These are phyloP conservation scores for Mimosa pudica DNA, from an alignment of 306 rosid genomes.

Conservation along the genomic window DNA sequence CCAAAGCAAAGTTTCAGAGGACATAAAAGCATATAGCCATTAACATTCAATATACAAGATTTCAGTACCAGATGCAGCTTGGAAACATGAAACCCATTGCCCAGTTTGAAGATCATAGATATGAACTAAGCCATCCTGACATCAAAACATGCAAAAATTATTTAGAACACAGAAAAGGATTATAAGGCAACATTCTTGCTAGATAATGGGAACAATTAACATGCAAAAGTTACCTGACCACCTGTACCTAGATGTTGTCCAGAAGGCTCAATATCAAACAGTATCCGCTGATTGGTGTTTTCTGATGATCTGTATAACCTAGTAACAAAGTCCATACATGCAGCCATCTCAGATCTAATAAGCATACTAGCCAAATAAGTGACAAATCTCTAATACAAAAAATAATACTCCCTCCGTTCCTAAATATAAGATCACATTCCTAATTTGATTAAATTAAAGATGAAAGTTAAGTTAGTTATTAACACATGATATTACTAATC, in stretches of 20 bases:
- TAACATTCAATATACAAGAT: conserved; percentile 28
- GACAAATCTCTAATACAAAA: conserved; percentile 8
- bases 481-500: no score
- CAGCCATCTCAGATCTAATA: conserved; percentile 31
- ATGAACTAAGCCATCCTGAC: conserved; percentile 88
- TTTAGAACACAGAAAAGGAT: conserved; percentile 5
- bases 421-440: no score
- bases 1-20: conserved; percentile 27
- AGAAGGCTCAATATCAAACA: conserved; percentile 86
- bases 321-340: conserved; percentile 33
- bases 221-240: conserved; percentile 74
- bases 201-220: conserved; percentile 29
- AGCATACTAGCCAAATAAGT: conserved; percentile 17
- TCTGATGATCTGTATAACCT: conserved; percentile 90
- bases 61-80: conserved; percentile 80
- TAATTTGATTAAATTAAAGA: no score
- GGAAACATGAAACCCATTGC: conserved; percentile 87
- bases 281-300: conserved; percentile 87
- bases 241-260: conserved; percentile 91
- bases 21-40: conserved; percentile 15
- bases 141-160: conserved; percentile 26
- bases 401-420: not conserved
- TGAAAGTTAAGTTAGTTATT: no score
- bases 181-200: conserved; percentile 23
- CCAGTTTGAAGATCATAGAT: conserved; percentile 92